Evolutionary conservation across 2,329 filamentous ascomycete species (phyloP), one percentile per base, ranked within the genome.

Genomic region (Fusarium subglutinans): DNA sequence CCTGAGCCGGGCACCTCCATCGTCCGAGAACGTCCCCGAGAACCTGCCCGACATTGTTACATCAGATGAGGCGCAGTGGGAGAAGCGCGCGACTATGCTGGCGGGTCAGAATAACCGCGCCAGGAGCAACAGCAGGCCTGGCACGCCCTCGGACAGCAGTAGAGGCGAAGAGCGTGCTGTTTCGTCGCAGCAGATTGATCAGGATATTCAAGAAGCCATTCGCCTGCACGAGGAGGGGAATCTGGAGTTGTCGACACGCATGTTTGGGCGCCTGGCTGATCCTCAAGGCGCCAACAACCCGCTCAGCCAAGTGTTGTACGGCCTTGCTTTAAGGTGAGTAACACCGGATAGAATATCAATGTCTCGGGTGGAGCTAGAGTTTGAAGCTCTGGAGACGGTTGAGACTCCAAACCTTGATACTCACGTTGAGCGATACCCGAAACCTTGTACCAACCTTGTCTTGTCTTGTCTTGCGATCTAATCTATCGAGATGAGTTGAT

Each of bases 151-250:
- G 69, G 77, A 37, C 58, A 68, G 40, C 55, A 43, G 47, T 22
- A 79, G 77, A 59, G 75, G 81, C 30, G 43, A 66, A 53, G 76
- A 76, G 35, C 73, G 75, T 20, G 68, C 83, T 74, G 80, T 75
- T 44, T 87, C 86, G 60, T 86, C 85, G 54, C 86, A 88, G 79
- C 83, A 83, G 66, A 87, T 88, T 61, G 90, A 92, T 80, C 87
- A 89, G 66, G 91, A 94, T 82, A 98, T 99, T 66, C 96, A 98
- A 83, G 92, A 97, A 83, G 96, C 96, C n/a, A 99, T 99, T 80
- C 89, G 93, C 70, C 87, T 98, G 73, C 96, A 99, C 81, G 96
- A 99, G 83, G 88, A 87, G 53, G 96, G 96, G 65, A 89, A 96
- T 69, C 87, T 98, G 64, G 90, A 91, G 78, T 84, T 87, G 78